Percentiles rank a stretch among this genome's conserved stretches.
These are phyloP conservation scores for Boletus coccyginus DNA, from an alignment of 768 basidiomycete genomes.

Conservation along the genomic window DNA sequence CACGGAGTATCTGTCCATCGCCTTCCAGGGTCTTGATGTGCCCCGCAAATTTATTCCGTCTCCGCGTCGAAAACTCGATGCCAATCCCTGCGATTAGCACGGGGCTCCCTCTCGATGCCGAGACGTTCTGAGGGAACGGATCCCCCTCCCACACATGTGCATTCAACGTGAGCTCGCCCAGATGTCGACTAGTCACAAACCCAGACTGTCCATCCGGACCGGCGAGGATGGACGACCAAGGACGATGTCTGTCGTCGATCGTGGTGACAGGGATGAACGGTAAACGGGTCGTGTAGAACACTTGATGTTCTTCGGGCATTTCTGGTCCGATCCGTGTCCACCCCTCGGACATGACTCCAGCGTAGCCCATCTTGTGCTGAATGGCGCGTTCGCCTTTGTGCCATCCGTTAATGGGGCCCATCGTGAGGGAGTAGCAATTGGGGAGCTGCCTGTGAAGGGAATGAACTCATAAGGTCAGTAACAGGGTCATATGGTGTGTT, in stretches of 20 bases:
- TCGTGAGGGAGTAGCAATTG: background rate
- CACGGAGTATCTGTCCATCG: constrained; percentile 32
- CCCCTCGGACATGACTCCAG: constrained; percentile 33
- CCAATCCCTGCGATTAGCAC: constrained; percentile 58
- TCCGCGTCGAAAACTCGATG: constrained; percentile 54
- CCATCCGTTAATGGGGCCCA: constrained; percentile 35
- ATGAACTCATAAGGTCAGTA: too few relatives aligned
- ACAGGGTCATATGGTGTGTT: too few relatives aligned
- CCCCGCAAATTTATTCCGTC: constrained; percentile 66
- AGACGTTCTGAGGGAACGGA: constrained; percentile 43
- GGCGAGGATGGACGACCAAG: constrained; percentile 59
- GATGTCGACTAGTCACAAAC: constrained; percentile 38
- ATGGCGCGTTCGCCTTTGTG: constrained; percentile 50
- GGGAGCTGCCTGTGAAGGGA: background rate
- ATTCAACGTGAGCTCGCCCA: constrained; percentile 37
- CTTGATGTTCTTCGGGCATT: constrained; percentile 47
- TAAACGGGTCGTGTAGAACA: constrained; percentile 47
- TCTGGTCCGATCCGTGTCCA: constrained; percentile 44
- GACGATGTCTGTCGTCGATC: constrained; percentile 47
- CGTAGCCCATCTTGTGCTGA: constrained; percentile 46
- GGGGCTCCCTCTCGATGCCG: background rate
- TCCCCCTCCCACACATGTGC: constrained; percentile 54
- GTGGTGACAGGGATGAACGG: constrained; percentile 58
- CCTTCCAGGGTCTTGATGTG: constrained; percentile 35
- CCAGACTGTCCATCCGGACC: constrained; percentile 43